Conservation (phyloP, 768 basidiomycete species). For the Psilocybe cyanescens region DNA sequence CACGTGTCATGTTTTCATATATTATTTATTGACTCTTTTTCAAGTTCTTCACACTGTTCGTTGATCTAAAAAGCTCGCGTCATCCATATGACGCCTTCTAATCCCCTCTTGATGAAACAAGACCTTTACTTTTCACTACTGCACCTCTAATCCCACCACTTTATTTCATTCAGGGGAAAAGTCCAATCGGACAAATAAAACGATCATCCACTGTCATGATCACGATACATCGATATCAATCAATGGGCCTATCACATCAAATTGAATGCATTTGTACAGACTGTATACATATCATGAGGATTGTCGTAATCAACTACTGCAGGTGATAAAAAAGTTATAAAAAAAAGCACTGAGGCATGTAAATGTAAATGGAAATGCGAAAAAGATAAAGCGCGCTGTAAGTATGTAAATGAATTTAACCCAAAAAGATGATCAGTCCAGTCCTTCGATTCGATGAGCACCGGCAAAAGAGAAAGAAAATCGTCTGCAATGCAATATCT, state of each 20-base stretch:
- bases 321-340: background rate
- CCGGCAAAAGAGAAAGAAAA: too few relatives aligned
- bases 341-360: background rate
- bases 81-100: background rate
- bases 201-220: too few relatives aligned
- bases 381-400: background rate
- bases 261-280: background rate
- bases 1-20: constrained; percentile 1
- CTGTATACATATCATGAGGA: background rate
- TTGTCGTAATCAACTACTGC: background rate
- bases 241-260: background rate
- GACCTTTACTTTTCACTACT: background rate
- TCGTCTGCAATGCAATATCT: too few relatives aligned
- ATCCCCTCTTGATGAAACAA: background rate
- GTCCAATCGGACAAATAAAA: too few relatives aligned
- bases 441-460: too few relatives aligned
- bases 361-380: background rate
- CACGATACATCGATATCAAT: background rate
- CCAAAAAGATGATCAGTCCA: too few relatives aligned
- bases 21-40: constrained; percentile 3
- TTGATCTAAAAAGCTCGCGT: background rate
- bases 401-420: background rate
- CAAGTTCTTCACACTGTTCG: too few relatives aligned
- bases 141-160: too few relatives aligned
- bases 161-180: too few relatives aligned